A percentile compares a stretch with the other conserved stretches of the same genome.
Evolutionary conservation across 2,329 filamentous ascomycete species (phyloP).

Genomic region (Colletotrichum orbiculare): DNA sequence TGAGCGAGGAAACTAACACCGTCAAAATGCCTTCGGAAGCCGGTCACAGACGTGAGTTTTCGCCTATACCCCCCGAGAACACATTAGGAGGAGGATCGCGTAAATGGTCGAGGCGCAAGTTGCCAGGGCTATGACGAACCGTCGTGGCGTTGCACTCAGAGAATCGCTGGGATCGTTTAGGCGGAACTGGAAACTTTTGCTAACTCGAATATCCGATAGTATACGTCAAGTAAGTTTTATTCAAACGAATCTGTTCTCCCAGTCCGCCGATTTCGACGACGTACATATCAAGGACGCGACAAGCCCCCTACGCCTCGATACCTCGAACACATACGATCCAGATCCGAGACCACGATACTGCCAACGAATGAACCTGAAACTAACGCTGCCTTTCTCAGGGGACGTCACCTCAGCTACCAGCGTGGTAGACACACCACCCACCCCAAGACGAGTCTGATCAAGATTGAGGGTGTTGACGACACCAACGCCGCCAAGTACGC

Average conservation of each 20-base stretch:
- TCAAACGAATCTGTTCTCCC: constrained; percentile 29
- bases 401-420: constrained; percentile 98
- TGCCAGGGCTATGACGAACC: too few species aligned
- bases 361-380: constrained; percentile 11
- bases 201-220: constrained; percentile 63
- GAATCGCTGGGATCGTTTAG: too few species aligned
- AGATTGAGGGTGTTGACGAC: constrained; percentile 98
- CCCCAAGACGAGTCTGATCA: constrained; percentile 92
- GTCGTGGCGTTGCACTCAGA: too few species aligned
- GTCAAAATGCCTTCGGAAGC: constrained; percentile 89
- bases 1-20: constrained; percentile 60
- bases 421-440: constrained; percentile 92
- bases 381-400: constrained; percentile 64
- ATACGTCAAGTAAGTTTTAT: constrained; percentile 85
- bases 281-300: constrained; percentile 12
- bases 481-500: constrained; percentile 84
- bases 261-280: constrained; percentile 15
- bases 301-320: constrained; percentile 7
- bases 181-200: constrained; percentile 40
- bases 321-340: constrained; percentile 3
- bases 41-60: constrained; percentile 86
- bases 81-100: too few species aligned
- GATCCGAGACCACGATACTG: neutral
- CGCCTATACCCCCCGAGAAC: constrained; percentile 20
- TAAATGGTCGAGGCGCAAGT: too few species aligned